Conservation (phyloP, 2,329 filamentous ascomycete species). For the Penicillium occitanis region DNA sequence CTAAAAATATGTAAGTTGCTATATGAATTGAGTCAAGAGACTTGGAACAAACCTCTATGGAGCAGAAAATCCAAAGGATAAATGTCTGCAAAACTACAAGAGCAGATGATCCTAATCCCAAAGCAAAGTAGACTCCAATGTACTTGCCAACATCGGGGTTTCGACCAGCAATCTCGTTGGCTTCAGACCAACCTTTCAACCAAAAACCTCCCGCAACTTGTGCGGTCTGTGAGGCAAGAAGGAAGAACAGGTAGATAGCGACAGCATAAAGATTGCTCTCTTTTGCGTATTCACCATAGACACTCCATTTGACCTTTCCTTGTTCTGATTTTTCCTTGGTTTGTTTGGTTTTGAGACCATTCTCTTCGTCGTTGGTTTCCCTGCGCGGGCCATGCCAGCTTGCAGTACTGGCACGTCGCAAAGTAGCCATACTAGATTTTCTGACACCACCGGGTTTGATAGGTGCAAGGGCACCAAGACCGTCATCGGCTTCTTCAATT, state of each 20-base stretch:
- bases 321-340: conserved; percentile 86
- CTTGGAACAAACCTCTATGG: conserved; percentile 72
- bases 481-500: conserved; percentile 65
- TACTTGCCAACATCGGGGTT: conserved; percentile 84
- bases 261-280: conserved; percentile 89
- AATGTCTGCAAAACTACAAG: conserved; percentile 89
- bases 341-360: conserved; percentile 73
- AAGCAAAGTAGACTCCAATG: conserved; percentile 91
- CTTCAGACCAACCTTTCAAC: conserved; percentile 90
- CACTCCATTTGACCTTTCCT: conserved; percentile 96
- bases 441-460: conserved; percentile 65
- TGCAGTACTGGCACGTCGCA: conserved; percentile 86
- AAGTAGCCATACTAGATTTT: conserved; percentile 68
- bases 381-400: conserved; percentile 85
- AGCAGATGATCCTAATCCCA: conserved; percentile 81
- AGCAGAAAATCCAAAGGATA: conserved; percentile 99
- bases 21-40: background rate
- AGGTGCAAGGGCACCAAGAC: conserved; percentile 70
- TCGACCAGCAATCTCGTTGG: conserved; percentile 64
- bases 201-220: conserved; percentile 84
- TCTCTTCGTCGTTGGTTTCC: conserved; percentile 79
- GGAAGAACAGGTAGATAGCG: conserved; percentile 70
- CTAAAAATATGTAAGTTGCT: conserved; percentile 41
- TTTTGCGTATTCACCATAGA: conserved; percentile 92
- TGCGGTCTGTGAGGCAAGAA: conserved; percentile 77